Evolutionary conservation across 768 basidiomycete genomes (phyloP).

Genomic region (Hypsizygus marmoreus): DNA sequence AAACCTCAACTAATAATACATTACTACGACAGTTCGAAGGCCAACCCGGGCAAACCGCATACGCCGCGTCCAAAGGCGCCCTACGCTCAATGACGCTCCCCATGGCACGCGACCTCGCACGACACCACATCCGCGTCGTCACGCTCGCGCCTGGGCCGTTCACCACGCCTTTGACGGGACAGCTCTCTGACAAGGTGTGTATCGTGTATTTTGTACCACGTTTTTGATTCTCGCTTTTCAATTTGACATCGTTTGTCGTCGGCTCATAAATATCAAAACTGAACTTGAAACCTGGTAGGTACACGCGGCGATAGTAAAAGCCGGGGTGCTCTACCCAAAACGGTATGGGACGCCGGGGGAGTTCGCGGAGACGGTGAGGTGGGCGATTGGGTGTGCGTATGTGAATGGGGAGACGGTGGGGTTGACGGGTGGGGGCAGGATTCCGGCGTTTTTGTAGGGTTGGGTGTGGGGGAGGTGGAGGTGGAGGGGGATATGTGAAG

Average conservation of each 20-base stretch:
- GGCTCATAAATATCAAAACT: too few species aligned
- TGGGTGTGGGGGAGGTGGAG: too few species aligned
- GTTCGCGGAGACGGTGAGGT: constrained; percentile 51
- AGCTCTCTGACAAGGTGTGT: constrained; percentile 36
- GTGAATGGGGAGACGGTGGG: constrained; percentile 57
- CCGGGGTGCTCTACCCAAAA: constrained; percentile 44
- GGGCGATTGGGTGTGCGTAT: constrained; percentile 52
- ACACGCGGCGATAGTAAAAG: constrained; percentile 34
- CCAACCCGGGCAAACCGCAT: constrained; percentile 58
- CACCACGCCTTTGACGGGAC: constrained; percentile 43
- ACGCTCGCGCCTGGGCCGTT: constrained; percentile 59
- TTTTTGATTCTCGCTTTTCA: too few species aligned
- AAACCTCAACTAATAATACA: neutral
- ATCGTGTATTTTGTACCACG: too few species aligned
- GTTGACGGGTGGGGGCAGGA: constrained; percentile 44
- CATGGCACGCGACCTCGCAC: constrained; percentile 58
- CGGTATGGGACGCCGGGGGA: constrained; percentile 50
- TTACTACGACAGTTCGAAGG: constrained; percentile 46
- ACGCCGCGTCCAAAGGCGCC: constrained; percentile 59
- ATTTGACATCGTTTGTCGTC: too few species aligned
- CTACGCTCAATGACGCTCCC: constrained; percentile 59
- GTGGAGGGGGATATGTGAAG: too few species aligned
- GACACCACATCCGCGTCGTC: constrained; percentile 54
- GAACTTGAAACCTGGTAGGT: too few species aligned
- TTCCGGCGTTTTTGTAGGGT: constrained; percentile 38